Evolutionary conservation across 768 basidiomycete genomes (phyloP).

Genomic region (Termitomyces eurrhizus): DNA sequence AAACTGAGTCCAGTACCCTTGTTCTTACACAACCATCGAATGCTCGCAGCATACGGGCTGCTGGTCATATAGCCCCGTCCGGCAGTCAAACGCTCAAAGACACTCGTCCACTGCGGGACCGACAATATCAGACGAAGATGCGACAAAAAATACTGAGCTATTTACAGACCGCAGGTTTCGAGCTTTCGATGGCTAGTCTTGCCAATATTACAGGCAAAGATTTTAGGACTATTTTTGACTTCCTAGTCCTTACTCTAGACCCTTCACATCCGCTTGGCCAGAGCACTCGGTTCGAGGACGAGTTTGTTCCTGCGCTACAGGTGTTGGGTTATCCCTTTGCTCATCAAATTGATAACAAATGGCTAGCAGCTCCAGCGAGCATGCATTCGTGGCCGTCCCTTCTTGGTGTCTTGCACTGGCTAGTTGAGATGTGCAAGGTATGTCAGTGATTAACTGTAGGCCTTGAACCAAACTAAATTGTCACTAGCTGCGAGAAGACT

Average conservation of each 20-base stretch:
- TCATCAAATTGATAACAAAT: conserved; percentile 76
- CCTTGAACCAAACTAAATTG: conserved; percentile 22
- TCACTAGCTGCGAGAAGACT: conserved; percentile 37
- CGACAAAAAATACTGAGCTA: conserved; percentile 73
- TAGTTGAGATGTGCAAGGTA: conserved; percentile 84
- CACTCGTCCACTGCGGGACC: conserved; percentile 73
- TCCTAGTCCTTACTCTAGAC: conserved; percentile 69
- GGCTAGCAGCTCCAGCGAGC: conserved; percentile 83
- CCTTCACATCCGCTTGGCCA: conserved; percentile 56
- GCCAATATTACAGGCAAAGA: conserved; percentile 82
- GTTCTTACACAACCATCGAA: background rate
- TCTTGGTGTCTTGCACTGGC: conserved; percentile 89
- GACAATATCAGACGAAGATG: conserved; percentile 69
- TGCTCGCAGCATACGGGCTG: conserved; percentile 57
- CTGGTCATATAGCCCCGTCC: conserved; percentile 41
- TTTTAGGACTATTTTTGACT: conserved; percentile 81
- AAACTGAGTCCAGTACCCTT: conserved; percentile 5
- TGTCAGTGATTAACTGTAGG: conserved; percentile 14
- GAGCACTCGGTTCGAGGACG: conserved; percentile 63
- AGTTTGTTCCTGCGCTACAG: conserved; percentile 72
- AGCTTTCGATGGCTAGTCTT: conserved; percentile 65
- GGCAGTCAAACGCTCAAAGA: conserved; percentile 64
- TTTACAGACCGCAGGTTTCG: conserved; percentile 61
- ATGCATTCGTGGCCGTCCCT: conserved; percentile 91
- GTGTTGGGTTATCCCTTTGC: conserved; percentile 80